Percentiles rank a stretch among this genome's conserved stretches.
These are phyloP conservation scores for Cladosporium colombiae DNA, from an alignment of 2,329 filamentous ascomycete species.

Conservation along the genomic window DNA sequence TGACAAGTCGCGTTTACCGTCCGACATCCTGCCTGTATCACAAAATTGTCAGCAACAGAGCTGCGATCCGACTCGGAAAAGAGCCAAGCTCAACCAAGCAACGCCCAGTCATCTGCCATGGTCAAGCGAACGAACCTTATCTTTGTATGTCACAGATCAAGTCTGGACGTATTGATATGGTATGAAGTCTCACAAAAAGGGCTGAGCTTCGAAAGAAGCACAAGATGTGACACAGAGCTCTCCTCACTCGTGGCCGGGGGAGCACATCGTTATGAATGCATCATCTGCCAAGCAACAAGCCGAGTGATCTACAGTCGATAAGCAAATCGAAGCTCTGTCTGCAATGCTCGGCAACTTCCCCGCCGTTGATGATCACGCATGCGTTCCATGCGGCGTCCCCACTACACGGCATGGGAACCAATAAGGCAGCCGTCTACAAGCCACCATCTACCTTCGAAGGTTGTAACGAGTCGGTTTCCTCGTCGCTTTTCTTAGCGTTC, in stretches of 20 bases:
- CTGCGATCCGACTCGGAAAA: background rate
- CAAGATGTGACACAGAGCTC: background rate
- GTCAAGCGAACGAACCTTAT: background rate
- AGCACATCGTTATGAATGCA: background rate
- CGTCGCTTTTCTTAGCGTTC: background rate
- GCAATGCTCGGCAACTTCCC: slow-evolving; percentile 7
- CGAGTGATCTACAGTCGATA: slow-evolving; percentile 4
- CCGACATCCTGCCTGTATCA: slow-evolving; percentile 20
- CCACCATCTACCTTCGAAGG: background rate
- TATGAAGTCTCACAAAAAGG: background rate
- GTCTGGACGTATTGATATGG: background rate
- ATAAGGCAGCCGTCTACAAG: background rate
- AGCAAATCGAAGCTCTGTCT: slow-evolving; percentile 17
- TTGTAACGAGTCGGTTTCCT: background rate
- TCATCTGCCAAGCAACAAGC: slow-evolving; percentile 10
- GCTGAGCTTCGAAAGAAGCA: background rate
- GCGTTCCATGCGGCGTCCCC: slow-evolving; percentile 16
- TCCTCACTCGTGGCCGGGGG: background rate
- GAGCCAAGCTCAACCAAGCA: slow-evolving; percentile 17
- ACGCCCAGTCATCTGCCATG: background rate
- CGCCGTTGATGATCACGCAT: slow-evolving; percentile 5
- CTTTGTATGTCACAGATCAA: background rate
- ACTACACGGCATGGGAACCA: background rate
- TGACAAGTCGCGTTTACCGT: slow-evolving; percentile 22
- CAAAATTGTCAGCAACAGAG: background rate